A percentile compares a stretch with the other conserved stretches of the same genome.
Conservation (phyloP, 352 stramenopile genomes). For the Pythium folliculosum region DNA sequence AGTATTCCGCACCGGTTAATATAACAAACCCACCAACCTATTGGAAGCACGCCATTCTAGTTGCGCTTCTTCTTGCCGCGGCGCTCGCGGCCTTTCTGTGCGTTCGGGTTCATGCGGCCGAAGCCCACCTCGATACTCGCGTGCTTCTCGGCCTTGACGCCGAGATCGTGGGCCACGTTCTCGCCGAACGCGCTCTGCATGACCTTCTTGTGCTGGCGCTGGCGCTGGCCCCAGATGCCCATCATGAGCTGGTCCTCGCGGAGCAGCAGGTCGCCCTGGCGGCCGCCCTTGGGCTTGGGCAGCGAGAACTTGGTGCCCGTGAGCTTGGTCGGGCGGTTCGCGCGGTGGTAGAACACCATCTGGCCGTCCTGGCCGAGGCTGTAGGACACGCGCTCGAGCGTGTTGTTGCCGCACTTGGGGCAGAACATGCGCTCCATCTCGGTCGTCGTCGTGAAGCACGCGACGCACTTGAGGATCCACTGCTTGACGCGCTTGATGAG, state of each 20-base stretch:
- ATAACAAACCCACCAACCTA: background rate
- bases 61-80: conserved; percentile 97
- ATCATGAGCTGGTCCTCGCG: conserved; percentile 97
- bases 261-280: conserved; percentile 95
- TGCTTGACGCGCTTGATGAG: conserved; percentile 89
- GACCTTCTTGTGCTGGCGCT: conserved; percentile 91
- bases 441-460: conserved; percentile 95
- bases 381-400: conserved; percentile 94
- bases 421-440: conserved; percentile 96
- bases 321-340: conserved; percentile 87
- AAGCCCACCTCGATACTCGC: conserved; percentile 92
- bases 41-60: conserved; percentile 31
- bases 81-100: conserved; percentile 94
- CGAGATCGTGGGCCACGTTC: conserved; percentile 93
- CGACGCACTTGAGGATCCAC: conserved; percentile 97
- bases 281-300: conserved; percentile 92
- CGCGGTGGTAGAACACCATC: conserved; percentile 84
- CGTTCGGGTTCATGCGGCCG: conserved; percentile 96
- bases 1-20: conserved; percentile 7
- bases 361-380: conserved; percentile 93
- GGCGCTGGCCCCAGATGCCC: conserved; percentile 95
- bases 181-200: conserved; percentile 94
- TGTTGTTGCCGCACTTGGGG: conserved; percentile 94
- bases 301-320: conserved; percentile 97
- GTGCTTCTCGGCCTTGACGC: conserved; percentile 91